A percentile compares a stretch with the other conserved stretches of the same genome.
These are phyloP conservation scores for Agrocybe praecox DNA, from an alignment of 768 basidiomycete genomes.

Conservation along the genomic window DNA sequence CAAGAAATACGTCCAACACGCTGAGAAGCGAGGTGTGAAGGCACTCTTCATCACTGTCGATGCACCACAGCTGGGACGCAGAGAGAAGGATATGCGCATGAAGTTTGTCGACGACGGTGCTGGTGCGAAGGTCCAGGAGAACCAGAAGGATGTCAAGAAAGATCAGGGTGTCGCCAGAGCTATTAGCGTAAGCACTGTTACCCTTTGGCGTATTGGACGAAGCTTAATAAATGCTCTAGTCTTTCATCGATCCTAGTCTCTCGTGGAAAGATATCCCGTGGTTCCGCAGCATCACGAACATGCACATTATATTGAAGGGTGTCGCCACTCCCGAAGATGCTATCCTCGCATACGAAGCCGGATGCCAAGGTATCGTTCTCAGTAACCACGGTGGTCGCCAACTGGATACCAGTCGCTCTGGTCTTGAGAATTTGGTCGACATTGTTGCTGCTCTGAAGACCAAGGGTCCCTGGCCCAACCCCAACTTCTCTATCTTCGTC, in stretches of 20 bases:
- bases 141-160: conserved; percentile 65
- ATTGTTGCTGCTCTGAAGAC: conserved; percentile 63
- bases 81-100: conserved; percentile 98
- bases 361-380: conserved; percentile 22
- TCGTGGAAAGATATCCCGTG: conserved; percentile 84
- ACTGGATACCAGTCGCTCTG: conserved; percentile 64
- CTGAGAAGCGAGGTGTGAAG: conserved; percentile 88
- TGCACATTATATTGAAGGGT: conserved; percentile 24
- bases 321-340: conserved; percentile 22
- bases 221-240: conserved; percentile 39
- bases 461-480: conserved; percentile 56
- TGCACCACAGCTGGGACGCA: conserved; percentile 92
- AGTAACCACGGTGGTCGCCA: conserved; percentile 24
- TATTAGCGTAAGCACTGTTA: conserved; percentile 65
- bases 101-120: conserved; percentile 83
- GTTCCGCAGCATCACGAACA: conserved; percentile 78
- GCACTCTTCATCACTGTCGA: conserved; percentile 97
- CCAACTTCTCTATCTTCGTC: conserved; percentile 67
- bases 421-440: conserved; percentile 70
- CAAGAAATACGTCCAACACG: conserved; percentile 84
- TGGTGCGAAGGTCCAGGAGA: conserved; percentile 50
- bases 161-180: conserved; percentile 93
- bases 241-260: conserved; percentile 91
- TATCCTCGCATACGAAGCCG: conserved; percentile 21
- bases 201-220: background rate